A percentile compares a stretch with the other conserved stretches of the same genome.
Evolutionary conservation across 441 rosid species (phyloP).

Genomic region (Aquilaria agallochum): DNA sequence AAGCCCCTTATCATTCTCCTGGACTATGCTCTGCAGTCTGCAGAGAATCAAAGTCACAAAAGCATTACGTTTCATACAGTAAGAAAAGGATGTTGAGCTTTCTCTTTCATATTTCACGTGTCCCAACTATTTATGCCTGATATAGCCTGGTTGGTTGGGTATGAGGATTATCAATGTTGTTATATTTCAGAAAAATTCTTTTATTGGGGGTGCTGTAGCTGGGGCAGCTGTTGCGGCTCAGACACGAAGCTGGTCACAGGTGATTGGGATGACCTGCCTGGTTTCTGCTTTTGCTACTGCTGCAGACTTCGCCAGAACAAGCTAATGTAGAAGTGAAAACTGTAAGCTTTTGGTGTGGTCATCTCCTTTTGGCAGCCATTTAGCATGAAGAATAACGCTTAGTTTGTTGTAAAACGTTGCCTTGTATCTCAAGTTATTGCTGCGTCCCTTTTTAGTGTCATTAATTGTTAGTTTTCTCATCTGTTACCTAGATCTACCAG

Average conservation of each 20-base stretch:
- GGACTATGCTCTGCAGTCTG: no score
- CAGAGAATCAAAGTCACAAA: no score
- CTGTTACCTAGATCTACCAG: no score
- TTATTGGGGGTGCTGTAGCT: constrained; percentile 74
- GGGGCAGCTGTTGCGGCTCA: constrained; percentile 73
- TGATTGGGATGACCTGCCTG: constrained; percentile 51
- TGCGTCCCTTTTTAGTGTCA: no score
- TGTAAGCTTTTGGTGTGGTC: no score
- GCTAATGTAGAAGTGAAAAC: constrained; percentile 3
- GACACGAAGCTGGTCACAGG: constrained; percentile 58
- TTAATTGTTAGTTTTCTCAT: no score
- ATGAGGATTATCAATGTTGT: constrained; percentile 12
- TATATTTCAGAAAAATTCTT: constrained; percentile 58
- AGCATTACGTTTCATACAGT: neutral
- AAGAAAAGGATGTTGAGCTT: neutral
- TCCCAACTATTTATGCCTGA: neutral
- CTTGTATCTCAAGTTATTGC: no score
- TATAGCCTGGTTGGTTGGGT: constrained; percentile 9
- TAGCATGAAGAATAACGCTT: no score
- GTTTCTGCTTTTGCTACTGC: constrained; percentile 63
- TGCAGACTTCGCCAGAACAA: constrained; percentile 56
- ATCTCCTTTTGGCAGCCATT: no score
- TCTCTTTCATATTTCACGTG: neutral
- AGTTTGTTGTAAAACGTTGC: no score
- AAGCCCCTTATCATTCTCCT: no score